Base-by-base conservation (phyloP, 345 rosid species). In the Boechera stricta region DNA sequence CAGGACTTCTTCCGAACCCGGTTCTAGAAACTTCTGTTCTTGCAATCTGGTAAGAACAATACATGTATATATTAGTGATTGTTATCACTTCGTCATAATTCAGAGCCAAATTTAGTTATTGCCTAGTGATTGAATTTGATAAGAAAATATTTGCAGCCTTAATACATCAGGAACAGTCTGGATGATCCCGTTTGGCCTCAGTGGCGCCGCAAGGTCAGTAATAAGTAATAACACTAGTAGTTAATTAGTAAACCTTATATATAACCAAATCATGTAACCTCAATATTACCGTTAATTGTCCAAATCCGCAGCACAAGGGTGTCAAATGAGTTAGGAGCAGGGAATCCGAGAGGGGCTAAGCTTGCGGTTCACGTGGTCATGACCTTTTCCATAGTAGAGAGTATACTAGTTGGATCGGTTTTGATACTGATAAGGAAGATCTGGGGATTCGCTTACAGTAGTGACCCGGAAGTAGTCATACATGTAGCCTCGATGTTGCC, bases 321-420 rank as follows among this genome's bases (percentile, higher is more conserved):
- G 21, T 80, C 88, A n/a, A 90, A 90, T 73, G 95, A 90, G 77
- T 64, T 90, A 33, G 95, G 95, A 8, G 88, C 89, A 0, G 88
- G 89, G 31, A 38, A 69, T 6, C 63, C 89, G 0, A 64, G 64
- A 64, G 78, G 67, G 1, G 89, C 95, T 3, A 77, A 67, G 10
- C 71, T 85, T 49, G 90, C 90, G 3, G 76, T 88, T 12, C 47
- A 32, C 1, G 79, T 90, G 31, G 80, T 88, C 82, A 35, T 86
- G 32, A 49, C 66, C 41, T 72, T 88, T 16, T 84, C 90, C 18
- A 51, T 85, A 13, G 21, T 80, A 38, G 87, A 88, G 67, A 85
- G 88, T n/a, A 39, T 74, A 38, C 38, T 67, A 2, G 74, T 90
- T 6, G 92, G 86, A 42, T 75, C 80, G 5, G 59, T 72, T 2